Evolutionary conservation across 1,284 basidiomycete genomes (phyloP).

Genomic region (Malassezia furfur): DNA sequence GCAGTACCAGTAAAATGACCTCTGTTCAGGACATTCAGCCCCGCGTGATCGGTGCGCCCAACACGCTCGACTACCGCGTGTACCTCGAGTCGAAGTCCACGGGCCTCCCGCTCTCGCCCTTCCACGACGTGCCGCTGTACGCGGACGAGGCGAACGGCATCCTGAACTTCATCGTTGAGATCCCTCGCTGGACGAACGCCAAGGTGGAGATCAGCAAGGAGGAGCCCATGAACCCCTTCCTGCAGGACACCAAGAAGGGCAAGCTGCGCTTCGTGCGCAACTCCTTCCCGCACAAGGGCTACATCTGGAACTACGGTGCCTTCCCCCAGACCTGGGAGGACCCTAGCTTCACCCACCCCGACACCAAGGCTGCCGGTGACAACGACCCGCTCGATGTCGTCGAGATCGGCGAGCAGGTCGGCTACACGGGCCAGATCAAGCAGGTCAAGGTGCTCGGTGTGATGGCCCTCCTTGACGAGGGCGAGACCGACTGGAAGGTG

Average conservation of each 20-base stretch:
- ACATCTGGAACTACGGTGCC: conserved; percentile 56
- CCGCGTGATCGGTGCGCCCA: conserved; percentile 72
- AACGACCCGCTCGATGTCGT: conserved; percentile 99
- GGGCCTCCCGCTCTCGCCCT: conserved; percentile 41
- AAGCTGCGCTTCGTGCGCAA: conserved; percentile 95
- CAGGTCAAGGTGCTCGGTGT: conserved; percentile 99
- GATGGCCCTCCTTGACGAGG: conserved; percentile 68
- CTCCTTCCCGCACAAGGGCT: conserved; percentile 99
- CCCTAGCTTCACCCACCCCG: conserved; percentile 72
- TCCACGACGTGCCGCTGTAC: conserved; percentile 48
- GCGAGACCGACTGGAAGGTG: conserved; percentile 46
- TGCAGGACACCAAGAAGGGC: conserved; percentile 93
- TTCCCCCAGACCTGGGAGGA: conserved; percentile 99
- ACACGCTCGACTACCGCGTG: conserved; percentile 91
- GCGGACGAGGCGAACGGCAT: conserved; percentile 53
- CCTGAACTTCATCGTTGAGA: conserved; percentile 60
- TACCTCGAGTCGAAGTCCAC: conserved; percentile 61
- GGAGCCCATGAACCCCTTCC: conserved; percentile 96
- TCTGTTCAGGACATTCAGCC: conserved; percentile 54
- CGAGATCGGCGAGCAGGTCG: conserved; percentile 98
- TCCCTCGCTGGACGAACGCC: conserved; percentile 94
- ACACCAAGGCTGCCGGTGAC: conserved; percentile 98
- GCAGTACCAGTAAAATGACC: conserved; percentile 17
- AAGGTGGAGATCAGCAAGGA: conserved; percentile 99
- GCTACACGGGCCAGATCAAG: conserved; percentile 94